Percentiles rank a stretch among this genome's conserved stretches.
Conservation (phyloP, 2,329 filamentous ascomycete genomes). For the Ascosphaera apis region DNA sequence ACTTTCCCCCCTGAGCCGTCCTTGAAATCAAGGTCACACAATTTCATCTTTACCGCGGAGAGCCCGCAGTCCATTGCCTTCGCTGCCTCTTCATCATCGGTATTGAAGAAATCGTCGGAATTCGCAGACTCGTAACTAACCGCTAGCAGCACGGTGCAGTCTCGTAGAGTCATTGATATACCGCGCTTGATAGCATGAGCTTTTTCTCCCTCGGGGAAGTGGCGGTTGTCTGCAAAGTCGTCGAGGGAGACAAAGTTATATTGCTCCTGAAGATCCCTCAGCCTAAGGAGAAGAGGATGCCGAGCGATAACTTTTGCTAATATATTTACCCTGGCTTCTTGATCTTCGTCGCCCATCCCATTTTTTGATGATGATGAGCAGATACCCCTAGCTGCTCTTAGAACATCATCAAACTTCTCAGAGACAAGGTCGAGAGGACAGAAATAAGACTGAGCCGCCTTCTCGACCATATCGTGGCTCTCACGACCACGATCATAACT, state of each 20-base stretch:
- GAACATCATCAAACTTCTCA: conserved; percentile 19
- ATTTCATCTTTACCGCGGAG: conserved; percentile 22
- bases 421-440: conserved; percentile 44
- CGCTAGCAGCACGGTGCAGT: conserved; percentile 53
- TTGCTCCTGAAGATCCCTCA: conserved; percentile 13
- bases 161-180: conserved; percentile 57
- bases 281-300: conserved; percentile 14
- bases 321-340: too few species aligned
- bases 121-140: conserved; percentile 16
- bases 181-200: conserved; percentile 27
- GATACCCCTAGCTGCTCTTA: conserved; percentile 18
- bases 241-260: conserved; percentile 15
- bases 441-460: conserved; percentile 22
- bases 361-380: too few species aligned
- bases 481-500: too few species aligned
- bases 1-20: conserved; percentile 39
- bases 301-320: conserved; percentile 15
- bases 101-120: conserved; percentile 1
- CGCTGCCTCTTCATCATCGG: background rate
- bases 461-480: conserved; percentile 10
- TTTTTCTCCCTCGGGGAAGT: conserved; percentile 15
- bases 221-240: too few species aligned
- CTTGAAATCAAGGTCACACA: conserved; percentile 62
- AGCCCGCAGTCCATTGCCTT: conserved; percentile 8
- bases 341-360: too few species aligned